Evolutionary conservation across 106 monocot species (phyloP), one percentile per base, ranked within the genome.

Genomic region (Gastrodia elata): DNA sequence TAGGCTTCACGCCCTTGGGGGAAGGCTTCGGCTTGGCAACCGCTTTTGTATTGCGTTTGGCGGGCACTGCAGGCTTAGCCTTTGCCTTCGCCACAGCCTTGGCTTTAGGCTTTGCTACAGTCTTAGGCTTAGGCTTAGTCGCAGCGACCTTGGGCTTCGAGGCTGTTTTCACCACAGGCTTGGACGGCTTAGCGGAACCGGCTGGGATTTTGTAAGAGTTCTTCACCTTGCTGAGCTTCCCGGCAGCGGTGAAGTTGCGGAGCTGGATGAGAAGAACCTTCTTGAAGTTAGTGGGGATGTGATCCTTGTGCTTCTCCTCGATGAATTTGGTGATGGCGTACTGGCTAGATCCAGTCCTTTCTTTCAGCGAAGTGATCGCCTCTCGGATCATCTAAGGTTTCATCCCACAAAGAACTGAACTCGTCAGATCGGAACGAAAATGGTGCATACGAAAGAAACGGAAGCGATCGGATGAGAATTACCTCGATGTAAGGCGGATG

Each of bases 401-500:
- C 32, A n/a, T n/a, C 41, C 42, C 34, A 30, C 36, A 61, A 48
- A n/a, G 13, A 14, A 76, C 3, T 4, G 71, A 41, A 35, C 26
- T 13, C 70, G 67, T 42, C 55, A 57, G 40, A 79, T 39, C 41
- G 18, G 56, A 70, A n/a, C 13, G 3, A 59, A 36, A 27, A 8
- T 64, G 14, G 25, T 15, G 38, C 18, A 59, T 6, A 4, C 4
- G 2, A 52, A 52, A 44, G 18, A 15, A 42, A 59, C 44, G 27
- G 13, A 2, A 11, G 26, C 24, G 15, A 48, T 42, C 9, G 14
- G 28, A 71, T 52, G 13, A 3, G 39, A 43, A 42, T 25, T 15
- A 91, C 94, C 88, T 89, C 91, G 26, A 80, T 67, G 44, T 94
- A 94, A n/a, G 94, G 85, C 10, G 94, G 94, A 38, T 94, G 94